Evolutionary conservation across 495 filamentous ascomycete genomes (phyloP), one percentile per base, ranked within the genome.

Genomic region (Neurospora sp.): DNA sequence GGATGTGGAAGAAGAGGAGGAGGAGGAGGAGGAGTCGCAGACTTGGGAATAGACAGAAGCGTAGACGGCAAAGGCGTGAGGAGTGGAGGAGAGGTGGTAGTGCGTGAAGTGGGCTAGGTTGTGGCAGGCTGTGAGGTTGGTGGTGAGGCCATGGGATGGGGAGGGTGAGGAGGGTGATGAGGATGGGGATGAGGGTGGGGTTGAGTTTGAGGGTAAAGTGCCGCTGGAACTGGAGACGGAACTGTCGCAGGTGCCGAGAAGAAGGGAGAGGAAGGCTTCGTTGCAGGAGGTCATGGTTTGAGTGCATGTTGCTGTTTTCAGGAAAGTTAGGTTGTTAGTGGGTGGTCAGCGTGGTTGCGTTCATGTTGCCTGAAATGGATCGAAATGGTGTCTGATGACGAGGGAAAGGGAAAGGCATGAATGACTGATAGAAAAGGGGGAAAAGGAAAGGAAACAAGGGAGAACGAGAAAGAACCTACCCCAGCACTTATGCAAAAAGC

Each of bases 211-310:
- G 27, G 27, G 27, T 31, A 31, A 31, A 31, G 31, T 31, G 31
- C 2, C 2, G 39, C 11, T 14, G 39, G 39, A 12, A 42, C 35
- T 10, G 12, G 38, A 27, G 44, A 31, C 31, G 31, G 31, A 31
- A 31, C 66, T 44, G 11, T 35, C 42, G 71, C 74, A 75, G 39
- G n/a, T 75, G 42, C 27, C 41, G 46, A 38, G 20, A 70, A 76
- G 73, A 6, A 72, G 35, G 12, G 18, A 42, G 42, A 69, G 72
- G 70, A 76, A 74, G 8, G 23, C 75, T 35, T 38, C 37, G 69
- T 76, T 76, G 75, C 75, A 76, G 69, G 37, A 27, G 5, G 35
- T 38, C 23, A 76, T 35, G 2, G 46, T 62, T n/a, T 71, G 39
- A 27, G 69, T 69, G 54, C 75, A 76, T 6, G 18, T 70, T 10